These are phyloP conservation scores for Leccinum pachyderme DNA, from an alignment of 1,284 basidiomycete genomes.

Conservation along the genomic window DNA sequence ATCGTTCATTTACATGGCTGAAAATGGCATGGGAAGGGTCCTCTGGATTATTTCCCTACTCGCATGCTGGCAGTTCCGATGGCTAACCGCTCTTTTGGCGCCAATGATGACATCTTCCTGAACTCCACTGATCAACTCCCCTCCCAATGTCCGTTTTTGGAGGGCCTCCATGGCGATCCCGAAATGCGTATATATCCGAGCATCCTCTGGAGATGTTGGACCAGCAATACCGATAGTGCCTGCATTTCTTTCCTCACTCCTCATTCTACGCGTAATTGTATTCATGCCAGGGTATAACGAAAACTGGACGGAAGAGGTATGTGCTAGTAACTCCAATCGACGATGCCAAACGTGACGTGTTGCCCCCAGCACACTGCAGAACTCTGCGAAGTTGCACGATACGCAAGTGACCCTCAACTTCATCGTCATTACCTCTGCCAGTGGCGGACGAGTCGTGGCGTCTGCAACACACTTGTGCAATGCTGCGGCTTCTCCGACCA, in stretches of 20 bases:
- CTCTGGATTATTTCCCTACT: not conserved
- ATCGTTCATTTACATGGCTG: constrained; percentile 6
- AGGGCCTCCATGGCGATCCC: constrained; percentile 20
- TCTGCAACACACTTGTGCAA: constrained; percentile 11
- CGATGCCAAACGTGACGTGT: not conserved
- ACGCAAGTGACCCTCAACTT: constrained; percentile 3
- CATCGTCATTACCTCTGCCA: constrained; percentile 13
- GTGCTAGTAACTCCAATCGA: not conserved
- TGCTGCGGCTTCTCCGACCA: constrained; percentile 22
- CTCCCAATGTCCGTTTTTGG: constrained; percentile 23
- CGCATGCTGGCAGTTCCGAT: constrained; percentile 12
- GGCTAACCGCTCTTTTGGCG: constrained; percentile 14
- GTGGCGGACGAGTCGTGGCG: constrained; percentile 4
- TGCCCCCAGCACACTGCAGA: constrained; percentile 7
- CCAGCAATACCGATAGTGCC: constrained; percentile 8
- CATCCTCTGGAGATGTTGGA: constrained; percentile 1
- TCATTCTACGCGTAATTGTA: not conserved
- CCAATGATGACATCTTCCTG: constrained; percentile 13
- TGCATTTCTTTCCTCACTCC: not conserved
- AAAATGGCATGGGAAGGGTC: constrained; percentile 13
- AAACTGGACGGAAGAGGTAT: constrained; percentile 13
- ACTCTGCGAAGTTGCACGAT: constrained; percentile 2
- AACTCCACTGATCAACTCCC: constrained; percentile 17
- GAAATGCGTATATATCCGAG: constrained; percentile 22
- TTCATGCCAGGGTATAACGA: constrained; percentile 16